Evolutionary conservation across 192 early-diverging fungal genomes (phyloP), one percentile per base, ranked within the genome.

Genomic region (Chytriomyces sp.): DNA sequence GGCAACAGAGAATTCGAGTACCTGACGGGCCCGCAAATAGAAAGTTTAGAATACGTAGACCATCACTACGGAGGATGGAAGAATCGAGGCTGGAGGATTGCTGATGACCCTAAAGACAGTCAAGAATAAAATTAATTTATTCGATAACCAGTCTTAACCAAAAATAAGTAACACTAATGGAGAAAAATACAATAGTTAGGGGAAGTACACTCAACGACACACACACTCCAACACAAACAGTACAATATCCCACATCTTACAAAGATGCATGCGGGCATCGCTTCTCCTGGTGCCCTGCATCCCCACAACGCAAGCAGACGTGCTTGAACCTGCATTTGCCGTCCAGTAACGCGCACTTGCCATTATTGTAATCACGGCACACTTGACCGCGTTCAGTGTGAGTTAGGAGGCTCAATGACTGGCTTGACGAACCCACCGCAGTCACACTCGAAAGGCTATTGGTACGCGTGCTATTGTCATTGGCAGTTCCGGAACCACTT

Each of bases 331-430:
- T 41, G 38, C 73, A 73, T n/a, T 30, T 30, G 19, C 22, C 26
- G 12, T 68, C 39, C 26, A 59, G 63, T 37, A 74, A 32, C 4
- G 64, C 56, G 37, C 73, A 74, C 40, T 64, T 64, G 33, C 64
- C 64, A 39, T 74, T 74, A 39, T 74, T 74, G 37, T 57, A 74
- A 33, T 74, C 73, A 14, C 73, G 49, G 54, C 73, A 74, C 12
- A 74, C 58, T 0, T 4, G 12, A 26, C 58, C 71, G n/a, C 71
- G 58, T 44, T 60, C 55, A 8, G 33, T 26, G 32, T 58, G 36
- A 5, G 57, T 52, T 10, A 60, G 39, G 5, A 60, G n/a, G n/a
- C n/a, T n/a, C n/a, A n/a, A n/a, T n/a, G n/a, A n/a, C n/a, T n/a
- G n/a, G n/a, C n/a, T n/a, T 2, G 7, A 57, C 33, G 41, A 71